These are phyloP conservation scores for Colletotrichum lini DNA, from an alignment of 2,329 filamentous ascomycete species.

Conservation along the genomic window DNA sequence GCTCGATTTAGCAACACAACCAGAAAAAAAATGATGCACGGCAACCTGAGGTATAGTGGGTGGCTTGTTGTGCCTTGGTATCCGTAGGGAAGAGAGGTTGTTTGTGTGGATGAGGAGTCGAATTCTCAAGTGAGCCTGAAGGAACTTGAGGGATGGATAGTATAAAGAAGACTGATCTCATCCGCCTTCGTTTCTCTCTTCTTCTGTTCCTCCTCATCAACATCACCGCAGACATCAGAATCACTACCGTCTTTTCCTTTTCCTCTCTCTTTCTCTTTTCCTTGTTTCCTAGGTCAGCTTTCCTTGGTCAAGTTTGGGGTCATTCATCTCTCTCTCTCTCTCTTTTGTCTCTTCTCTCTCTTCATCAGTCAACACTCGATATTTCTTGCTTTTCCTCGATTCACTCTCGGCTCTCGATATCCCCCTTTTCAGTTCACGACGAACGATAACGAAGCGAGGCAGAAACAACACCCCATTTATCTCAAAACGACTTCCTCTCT, in stretches of 20 bases:
- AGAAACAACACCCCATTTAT: background rate
- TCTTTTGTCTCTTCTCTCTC: slow-evolving; percentile 41
- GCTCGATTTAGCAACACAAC: slow-evolving; percentile 41
- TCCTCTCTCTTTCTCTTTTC: slow-evolving; percentile 45
- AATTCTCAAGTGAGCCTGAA: background rate
- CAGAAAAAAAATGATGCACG: slow-evolving; percentile 28
- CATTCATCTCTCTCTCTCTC: slow-evolving; percentile 42
- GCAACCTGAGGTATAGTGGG: background rate
- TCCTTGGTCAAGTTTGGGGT: slow-evolving; percentile 44
- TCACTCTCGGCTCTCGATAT: background rate
- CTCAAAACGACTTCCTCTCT: background rate
- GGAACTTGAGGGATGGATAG: background rate
- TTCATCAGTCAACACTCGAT: slow-evolving; percentile 33
- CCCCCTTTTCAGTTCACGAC: slow-evolving; percentile 11
- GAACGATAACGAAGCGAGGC: background rate
- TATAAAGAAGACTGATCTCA: slow-evolving; percentile 33
- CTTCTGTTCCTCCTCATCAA: slow-evolving; percentile 23
- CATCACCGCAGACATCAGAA: slow-evolving; percentile 34
- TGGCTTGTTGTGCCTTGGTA: background rate
- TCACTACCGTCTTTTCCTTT: slow-evolving; percentile 45
- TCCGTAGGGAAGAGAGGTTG: background rate
- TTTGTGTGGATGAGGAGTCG: background rate
- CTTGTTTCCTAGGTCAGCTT: slow-evolving; percentile 46
- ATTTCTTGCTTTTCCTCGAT: slow-evolving; percentile 13
- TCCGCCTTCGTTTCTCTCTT: background rate